Conservation (phyloP, 805 yeast species). For the Metschnikowia shivogae region DNA sequence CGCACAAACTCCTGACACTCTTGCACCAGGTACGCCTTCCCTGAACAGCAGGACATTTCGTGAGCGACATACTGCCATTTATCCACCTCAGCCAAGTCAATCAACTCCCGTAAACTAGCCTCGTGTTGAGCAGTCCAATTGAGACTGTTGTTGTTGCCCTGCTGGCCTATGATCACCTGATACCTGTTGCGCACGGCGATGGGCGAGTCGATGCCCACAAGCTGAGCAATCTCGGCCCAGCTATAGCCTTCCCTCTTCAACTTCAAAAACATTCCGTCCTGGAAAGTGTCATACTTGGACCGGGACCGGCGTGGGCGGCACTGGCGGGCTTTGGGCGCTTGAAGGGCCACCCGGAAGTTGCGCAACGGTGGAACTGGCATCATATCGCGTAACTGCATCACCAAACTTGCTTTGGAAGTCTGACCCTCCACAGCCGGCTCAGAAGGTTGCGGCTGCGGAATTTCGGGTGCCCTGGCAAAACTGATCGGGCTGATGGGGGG, state of each 20-base stretch:
- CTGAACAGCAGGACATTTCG: constrained; percentile 54
- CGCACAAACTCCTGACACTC: constrained; percentile 56
- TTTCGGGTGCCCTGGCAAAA: constrained; percentile 1
- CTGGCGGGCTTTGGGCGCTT: constrained; percentile 38
- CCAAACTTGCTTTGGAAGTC: constrained; percentile 10
- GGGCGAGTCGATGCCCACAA: constrained; percentile 58
- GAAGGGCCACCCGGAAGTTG: constrained; percentile 38
- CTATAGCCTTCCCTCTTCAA: constrained; percentile 60
- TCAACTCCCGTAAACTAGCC: constrained; percentile 46
- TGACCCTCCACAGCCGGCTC: no score
- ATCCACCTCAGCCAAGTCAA: constrained; percentile 37
- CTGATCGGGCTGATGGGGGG: neutral
- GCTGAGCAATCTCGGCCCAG: constrained; percentile 72
- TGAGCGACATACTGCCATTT: constrained; percentile 45
- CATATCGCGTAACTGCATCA: constrained; percentile 26
- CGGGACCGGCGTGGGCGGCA: constrained; percentile 51
- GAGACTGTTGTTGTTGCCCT: constrained; percentile 64
- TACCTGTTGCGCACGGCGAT: constrained; percentile 75
- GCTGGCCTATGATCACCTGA: constrained; percentile 79
- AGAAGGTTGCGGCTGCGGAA: no score
- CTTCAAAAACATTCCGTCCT: constrained; percentile 59
- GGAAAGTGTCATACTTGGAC: constrained; percentile 67
- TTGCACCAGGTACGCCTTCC: constrained; percentile 46
- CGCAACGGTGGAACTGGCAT: constrained; percentile 50
- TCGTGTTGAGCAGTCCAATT: constrained; percentile 49